Base-by-base conservation (phyloP, 1,284 basidiomycete species). In the Microbotryum saponariae region DNA sequence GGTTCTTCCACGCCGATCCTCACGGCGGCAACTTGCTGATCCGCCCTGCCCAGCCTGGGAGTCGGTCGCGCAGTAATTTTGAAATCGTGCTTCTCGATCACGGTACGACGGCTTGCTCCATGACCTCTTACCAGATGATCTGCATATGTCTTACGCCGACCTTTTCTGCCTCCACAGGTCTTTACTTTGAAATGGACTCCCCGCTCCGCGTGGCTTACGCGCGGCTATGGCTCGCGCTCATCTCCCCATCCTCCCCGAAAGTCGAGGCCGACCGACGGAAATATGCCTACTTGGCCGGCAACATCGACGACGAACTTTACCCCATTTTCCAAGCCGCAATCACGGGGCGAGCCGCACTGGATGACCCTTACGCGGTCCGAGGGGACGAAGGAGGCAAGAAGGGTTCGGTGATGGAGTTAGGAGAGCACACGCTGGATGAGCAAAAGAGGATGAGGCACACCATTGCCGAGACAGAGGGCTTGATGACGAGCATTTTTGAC, bases 21-120 rank as follows among this genome's bases (percentile, higher is more conserved):
- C 74, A 74, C 61, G 73, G 69, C 46, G 92, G 94, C 10, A 97
- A 97, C 74, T 79, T 98, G 25, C 80, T 98, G 31, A 94, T 99
- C 61, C 85, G 92, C 60, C 85, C 87, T 1, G 82, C 85, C 9
- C 80, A 83, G 2, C 67, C 73, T 12, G 69, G 66, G 3, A 88
- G 89, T 1, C 80, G 80, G 59, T 91, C 89, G 6, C 88, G 89
- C 0, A 89, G 88, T 77, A 94, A 94, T 75, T 97, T 97, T 72
- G 93, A 97, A 73, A 87, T 96, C 54, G 91, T 90, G 23, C 80
- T 96, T 1, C 78, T 97, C 59, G 92, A 97, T 72, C 92, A 96
- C 68, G 92, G 79, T 72, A 9, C 25, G 70, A 54, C 37, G 37
- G 16, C 10, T 16, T 42, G 12, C 14, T 42, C 16, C 16, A 20